These are phyloP conservation scores for Penstemon newberryi DNA, from an alignment of 257 asterid species.

Conservation along the genomic window DNA sequence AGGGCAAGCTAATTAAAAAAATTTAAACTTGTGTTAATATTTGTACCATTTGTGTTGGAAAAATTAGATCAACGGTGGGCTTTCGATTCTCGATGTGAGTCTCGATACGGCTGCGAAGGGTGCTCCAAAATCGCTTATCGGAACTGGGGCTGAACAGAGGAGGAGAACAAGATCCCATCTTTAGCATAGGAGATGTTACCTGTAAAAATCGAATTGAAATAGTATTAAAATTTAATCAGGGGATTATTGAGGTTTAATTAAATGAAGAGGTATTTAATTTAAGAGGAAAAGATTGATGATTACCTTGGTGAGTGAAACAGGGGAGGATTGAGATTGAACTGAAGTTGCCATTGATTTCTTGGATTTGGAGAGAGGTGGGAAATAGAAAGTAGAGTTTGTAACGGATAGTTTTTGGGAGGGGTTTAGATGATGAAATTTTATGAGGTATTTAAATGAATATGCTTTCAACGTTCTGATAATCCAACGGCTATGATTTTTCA, in stretches of 20 bases:
- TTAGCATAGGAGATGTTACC: constrained; percentile 45
- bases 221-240: background rate
- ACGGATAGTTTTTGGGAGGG: constrained; percentile 65
- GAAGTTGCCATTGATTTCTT: constrained; percentile 58
- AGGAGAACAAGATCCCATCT: constrained; percentile 47
- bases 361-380: constrained; percentile 51
- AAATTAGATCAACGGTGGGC: constrained; percentile 37
- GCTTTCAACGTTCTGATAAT: constrained; percentile 55
- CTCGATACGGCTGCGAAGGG: constrained; percentile 68
- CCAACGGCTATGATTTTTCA: constrained; percentile 34
- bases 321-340: constrained; percentile 57
- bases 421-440: constrained; percentile 4
- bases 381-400: constrained; percentile 38
- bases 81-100: constrained; percentile 58
- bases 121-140: constrained; percentile 83
- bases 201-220: constrained; percentile 30
- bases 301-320: constrained; percentile 61
- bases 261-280: constrained; percentile 27
- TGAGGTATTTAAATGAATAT: constrained; percentile 23
- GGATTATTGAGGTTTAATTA: constrained; percentile 1
- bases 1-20: background rate
- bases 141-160: constrained; percentile 64
- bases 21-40: background rate
- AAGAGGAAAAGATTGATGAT: constrained; percentile 20
- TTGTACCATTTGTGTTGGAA: constrained; percentile 31